Evolutionary conservation across 345 rosid species (phyloP), one percentile per base, ranked within the genome.

Genomic region (Camelina neglecta): DNA sequence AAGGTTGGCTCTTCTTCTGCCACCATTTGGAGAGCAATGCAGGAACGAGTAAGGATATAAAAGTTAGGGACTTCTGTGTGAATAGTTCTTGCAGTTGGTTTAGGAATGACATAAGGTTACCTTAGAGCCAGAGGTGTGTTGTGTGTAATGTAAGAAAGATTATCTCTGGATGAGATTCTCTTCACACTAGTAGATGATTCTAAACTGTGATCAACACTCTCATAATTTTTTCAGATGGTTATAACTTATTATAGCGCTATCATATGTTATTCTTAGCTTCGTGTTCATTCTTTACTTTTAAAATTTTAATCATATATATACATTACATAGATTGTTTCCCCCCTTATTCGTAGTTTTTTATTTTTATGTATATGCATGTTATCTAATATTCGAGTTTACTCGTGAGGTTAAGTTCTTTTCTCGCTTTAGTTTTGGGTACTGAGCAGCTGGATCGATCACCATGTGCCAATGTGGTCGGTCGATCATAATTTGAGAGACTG

Each of bases 1-100:
- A 41, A 88, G 97, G 83, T 85, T 94, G 15, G 90, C 90, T 73
- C 93, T 90, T 73, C 93, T 94, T 78, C 91, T 94, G 57, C 99
- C 99, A 42, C 96, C 87, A 11, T 84, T 77, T 42, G 85, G 83
- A 59, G 97, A 94, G 71, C 91, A 90, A 75, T 72, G 84, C 57
- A 85, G 81, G 74, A 81, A 75, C 78, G 90, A 88, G 57, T 69
- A 54, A 69, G 21, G 49, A 23, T 69, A 15, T 60, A 11, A 35
- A 24, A 69, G 65, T 20, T 62, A 9, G 51, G 44, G 21, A 23
- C 20, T 44, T 69, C 7, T 39, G 31, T 76, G 80, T 76, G 64
- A 62, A 76, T 76, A 76, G n/a, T 76, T 26, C 9, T 36, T 58
- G 73, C 73, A 49, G 16, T 39, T 59, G 67, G 39, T 59, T 48